Conservation (phyloP, 768 basidiomycete species). For the Leccinum barrowsii region DNA sequence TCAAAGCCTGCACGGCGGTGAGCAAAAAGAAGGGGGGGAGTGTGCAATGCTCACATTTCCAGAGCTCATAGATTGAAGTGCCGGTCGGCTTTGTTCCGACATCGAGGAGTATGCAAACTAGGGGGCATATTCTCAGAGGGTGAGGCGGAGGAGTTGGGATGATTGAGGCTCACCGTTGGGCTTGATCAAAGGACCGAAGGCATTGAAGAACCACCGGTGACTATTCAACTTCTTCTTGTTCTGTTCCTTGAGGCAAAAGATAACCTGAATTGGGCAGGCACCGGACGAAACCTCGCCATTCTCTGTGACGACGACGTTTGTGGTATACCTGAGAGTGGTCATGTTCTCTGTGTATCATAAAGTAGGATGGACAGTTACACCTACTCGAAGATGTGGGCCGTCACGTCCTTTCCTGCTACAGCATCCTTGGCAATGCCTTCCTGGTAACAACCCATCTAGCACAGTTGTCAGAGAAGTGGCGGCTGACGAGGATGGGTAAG, state of each 20-base stretch:
- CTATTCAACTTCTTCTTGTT: conserved; percentile 98
- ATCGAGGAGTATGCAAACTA: conserved; percentile 88
- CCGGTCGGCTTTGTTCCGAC: conserved; percentile 95
- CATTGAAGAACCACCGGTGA: conserved; percentile 98
- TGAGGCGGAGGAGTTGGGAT: background rate
- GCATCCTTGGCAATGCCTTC: conserved; percentile 89
- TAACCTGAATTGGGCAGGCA: conserved; percentile 77
- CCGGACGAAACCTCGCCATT: conserved; percentile 74
- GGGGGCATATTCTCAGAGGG: background rate
- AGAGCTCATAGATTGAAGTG: conserved; percentile 93
- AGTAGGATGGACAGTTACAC: conserved; percentile 20
- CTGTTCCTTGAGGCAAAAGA: conserved; percentile 92
- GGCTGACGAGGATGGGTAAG: conserved; percentile 3
- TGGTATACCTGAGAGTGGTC: conserved; percentile 56
- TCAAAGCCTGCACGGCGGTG: conserved; percentile 54
- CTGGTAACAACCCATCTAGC: conserved; percentile 81
- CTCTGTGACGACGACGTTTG: conserved; percentile 73
- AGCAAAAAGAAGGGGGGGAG: background rate
- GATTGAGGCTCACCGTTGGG: conserved; percentile 60
- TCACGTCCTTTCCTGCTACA: conserved; percentile 85
- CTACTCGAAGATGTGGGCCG: conserved; percentile 91
- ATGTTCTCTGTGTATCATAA: background rate
- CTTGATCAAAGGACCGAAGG: conserved; percentile 81
- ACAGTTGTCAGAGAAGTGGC: background rate
- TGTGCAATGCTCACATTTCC: conserved; percentile 65